These are phyloP conservation scores for Penicillium salamii DNA, from an alignment of 495 filamentous ascomycete species.

Conservation along the genomic window DNA sequence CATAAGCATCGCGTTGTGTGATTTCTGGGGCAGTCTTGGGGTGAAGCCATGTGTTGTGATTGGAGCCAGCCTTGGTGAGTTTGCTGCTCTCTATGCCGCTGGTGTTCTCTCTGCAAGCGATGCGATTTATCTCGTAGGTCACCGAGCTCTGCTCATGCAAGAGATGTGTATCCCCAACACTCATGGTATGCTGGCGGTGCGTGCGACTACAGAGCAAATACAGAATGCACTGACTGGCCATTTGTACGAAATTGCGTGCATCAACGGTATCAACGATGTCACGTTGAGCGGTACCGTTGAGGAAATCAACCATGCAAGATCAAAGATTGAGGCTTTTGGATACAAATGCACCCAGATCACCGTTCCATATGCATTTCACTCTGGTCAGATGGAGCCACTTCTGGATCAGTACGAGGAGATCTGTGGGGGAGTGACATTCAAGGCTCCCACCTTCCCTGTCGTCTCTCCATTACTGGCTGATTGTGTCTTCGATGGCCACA, in stretches of 20 bases:
- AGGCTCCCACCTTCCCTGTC: constrained; percentile 26
- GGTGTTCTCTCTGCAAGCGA: neutral
- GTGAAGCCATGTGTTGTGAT: constrained; percentile 19
- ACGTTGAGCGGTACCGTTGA: no score
- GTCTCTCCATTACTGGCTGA: constrained; percentile 28
- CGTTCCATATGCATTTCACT: constrained; percentile 55
- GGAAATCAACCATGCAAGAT: no score
- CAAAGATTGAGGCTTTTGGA: constrained; percentile 15
- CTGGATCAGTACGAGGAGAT: constrained; percentile 41
- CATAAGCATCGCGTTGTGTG: constrained; percentile 18
- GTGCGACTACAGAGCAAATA: neutral
- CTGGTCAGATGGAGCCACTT: constrained; percentile 50
- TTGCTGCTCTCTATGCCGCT: neutral
- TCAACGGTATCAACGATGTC: constrained; percentile 49
- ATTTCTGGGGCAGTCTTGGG: constrained; percentile 14
- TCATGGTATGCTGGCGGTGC: neutral
- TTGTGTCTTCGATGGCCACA: constrained; percentile 16
- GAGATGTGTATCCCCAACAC: neutral
- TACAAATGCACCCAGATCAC: constrained; percentile 35
- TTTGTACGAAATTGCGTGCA: constrained; percentile 50
- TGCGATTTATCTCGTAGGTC: neutral
- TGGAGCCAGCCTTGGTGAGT: constrained; percentile 40
- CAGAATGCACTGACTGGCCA: neutral
- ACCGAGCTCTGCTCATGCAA: neutral
- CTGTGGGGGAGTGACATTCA: constrained; percentile 34